phyloP scores from a whole-genome alignment of 2,329 filamentous ascomycete species.

The Diaporthe eres region DNA sequence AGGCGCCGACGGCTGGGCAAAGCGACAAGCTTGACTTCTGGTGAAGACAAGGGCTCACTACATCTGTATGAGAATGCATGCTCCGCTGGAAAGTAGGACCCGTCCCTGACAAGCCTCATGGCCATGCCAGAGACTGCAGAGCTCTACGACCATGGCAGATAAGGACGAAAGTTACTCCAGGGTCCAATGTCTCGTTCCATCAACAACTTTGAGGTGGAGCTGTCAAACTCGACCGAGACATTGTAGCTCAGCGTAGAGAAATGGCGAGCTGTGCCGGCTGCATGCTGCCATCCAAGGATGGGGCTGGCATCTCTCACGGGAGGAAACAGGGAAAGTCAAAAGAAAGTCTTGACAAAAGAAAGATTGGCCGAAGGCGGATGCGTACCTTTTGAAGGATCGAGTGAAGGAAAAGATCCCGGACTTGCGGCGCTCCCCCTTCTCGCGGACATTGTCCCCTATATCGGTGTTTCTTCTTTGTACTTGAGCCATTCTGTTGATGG shows the following conservation, averaged over 20 bases:
- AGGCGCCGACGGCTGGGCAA: conserved; percentile 34
- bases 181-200: not conserved
- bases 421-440: conserved; percentile 37
- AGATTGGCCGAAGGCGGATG: not conserved
- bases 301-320: not conserved
- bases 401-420: conserved; percentile 42
- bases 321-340: not conserved
- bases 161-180: not conserved
- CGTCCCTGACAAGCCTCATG: not conserved
- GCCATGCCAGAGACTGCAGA: not conserved
- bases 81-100: conserved; percentile 1
- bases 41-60: conserved; percentile 32
- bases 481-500: conserved; percentile 34
- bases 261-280: not conserved
- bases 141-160: not conserved
- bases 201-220: not conserved
- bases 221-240: not conserved
- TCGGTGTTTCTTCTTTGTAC: conserved; percentile 39
- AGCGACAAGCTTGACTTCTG: conserved; percentile 23
- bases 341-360: not conserved
- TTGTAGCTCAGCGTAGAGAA: not conserved
- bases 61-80: conserved; percentile 41
- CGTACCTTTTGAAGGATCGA: conserved; percentile 41
- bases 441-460: conserved; percentile 30
- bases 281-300: not conserved